Evolutionary conservation across 2,329 filamentous ascomycete species (phyloP).

Genomic region (Ophidiomyces ophidiicola): DNA sequence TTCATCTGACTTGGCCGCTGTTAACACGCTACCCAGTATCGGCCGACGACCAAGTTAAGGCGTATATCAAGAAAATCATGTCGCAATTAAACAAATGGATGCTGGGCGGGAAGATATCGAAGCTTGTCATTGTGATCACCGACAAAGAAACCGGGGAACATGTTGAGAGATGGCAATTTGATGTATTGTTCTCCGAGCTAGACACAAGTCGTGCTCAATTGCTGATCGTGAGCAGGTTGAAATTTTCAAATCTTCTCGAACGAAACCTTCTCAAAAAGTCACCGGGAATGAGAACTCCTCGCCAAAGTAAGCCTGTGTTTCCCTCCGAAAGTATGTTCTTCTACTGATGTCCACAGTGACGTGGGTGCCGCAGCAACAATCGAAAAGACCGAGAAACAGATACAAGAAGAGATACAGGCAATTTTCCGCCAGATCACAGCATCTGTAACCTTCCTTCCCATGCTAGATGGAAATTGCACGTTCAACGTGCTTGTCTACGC

Average conservation of each 20-base stretch:
- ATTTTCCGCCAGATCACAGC: slow-evolving; percentile 98
- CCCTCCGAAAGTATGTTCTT: neutral
- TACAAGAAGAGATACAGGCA: slow-evolving; percentile 88
- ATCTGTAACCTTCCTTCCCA: slow-evolving; percentile 89
- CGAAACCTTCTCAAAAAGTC: slow-evolving; percentile 38
- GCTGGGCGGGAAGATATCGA: slow-evolving; percentile 90
- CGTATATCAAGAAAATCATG: slow-evolving; percentile 99
- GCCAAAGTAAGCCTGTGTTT: slow-evolving; percentile 36
- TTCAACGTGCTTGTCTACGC: slow-evolving; percentile 98
- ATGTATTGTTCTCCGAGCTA: slow-evolving; percentile 44
- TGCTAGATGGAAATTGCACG: slow-evolving; percentile 87
- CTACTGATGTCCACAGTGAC: slow-evolving; percentile 5
- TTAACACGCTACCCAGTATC: slow-evolving; percentile 48
- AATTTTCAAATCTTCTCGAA: slow-evolving; percentile 43
- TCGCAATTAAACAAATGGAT: slow-evolving; percentile 96
- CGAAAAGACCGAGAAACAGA: slow-evolving; percentile 85
- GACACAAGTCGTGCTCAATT: neutral
- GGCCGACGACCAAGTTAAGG: slow-evolving; percentile 93
- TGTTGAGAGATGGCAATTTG: slow-evolving; percentile 96
- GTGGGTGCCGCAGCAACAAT: slow-evolving; percentile 16
- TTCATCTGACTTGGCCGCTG: neutral
- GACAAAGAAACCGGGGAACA: slow-evolving; percentile 95
- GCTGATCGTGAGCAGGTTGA: slow-evolving; percentile 37
- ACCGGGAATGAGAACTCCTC: slow-evolving; percentile 43
- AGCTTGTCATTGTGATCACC: slow-evolving; percentile 91